Percentiles rank a stretch among this genome's conserved stretches.
These are phyloP conservation scores for Solanum okadae DNA, from an alignment of 257 asterid species.

Conservation along the genomic window DNA sequence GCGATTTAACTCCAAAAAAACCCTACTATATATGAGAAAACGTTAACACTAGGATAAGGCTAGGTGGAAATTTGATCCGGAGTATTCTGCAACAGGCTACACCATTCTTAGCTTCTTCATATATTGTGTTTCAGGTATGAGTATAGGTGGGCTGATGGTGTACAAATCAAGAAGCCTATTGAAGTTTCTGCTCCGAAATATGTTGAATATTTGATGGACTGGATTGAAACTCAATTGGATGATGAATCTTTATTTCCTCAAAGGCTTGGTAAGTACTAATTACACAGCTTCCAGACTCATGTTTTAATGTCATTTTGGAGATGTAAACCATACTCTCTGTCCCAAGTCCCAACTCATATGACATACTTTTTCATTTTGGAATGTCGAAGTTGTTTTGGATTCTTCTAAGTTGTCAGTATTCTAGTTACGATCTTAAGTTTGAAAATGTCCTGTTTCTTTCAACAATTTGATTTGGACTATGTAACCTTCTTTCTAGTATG, in stretches of 20 bases:
- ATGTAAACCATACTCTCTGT: not conserved
- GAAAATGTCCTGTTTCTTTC: not conserved
- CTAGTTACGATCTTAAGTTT: not conserved
- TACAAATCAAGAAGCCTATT: slow-evolving; percentile 76
- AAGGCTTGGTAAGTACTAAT: slow-evolving; percentile 44
- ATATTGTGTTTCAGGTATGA: slow-evolving; percentile 40
- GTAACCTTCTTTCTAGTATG: not conserved
- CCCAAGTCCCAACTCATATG: not conserved
- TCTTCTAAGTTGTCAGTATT: not conserved
- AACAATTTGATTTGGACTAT: not conserved
- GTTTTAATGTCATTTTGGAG: not conserved
- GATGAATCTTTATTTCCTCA: slow-evolving; percentile 24
- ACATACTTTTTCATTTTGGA: not conserved
- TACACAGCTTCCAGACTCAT: not conserved
- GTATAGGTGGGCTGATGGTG: slow-evolving; percentile 96
- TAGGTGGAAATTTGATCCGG: not conserved
- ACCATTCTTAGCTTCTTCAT: not conserved
- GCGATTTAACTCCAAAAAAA: not conserved
- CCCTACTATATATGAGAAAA: not conserved
- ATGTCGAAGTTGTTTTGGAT: not conserved
- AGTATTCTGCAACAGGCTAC: not conserved
- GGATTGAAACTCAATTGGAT: slow-evolving; percentile 44
- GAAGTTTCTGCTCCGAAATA: slow-evolving; percentile 27
- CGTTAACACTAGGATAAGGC: not conserved
- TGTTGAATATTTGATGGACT: slow-evolving; percentile 92